Evolutionary conservation across 306 rosid genomes (phyloP).

Genomic region (Argentina anserina): DNA sequence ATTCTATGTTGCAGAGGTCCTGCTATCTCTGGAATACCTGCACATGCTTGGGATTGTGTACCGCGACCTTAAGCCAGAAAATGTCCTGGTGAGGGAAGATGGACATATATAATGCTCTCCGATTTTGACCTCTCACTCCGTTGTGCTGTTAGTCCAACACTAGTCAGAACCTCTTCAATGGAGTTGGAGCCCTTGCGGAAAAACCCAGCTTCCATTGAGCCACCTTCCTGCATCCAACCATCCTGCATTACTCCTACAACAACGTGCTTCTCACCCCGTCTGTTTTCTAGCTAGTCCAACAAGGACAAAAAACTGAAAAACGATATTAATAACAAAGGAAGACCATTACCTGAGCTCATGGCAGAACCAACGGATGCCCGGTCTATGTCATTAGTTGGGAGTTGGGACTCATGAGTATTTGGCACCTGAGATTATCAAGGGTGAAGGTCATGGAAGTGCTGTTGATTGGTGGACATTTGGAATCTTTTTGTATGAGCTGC

Average conservation of each 20-base stretch:
- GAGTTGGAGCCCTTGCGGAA: conserved; percentile 70
- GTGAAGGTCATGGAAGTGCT: conserved; percentile 96
- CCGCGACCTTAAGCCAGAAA: conserved; percentile 97
- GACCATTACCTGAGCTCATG: conserved; percentile 85
- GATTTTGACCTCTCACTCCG: conserved; percentile 95
- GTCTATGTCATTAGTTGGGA: conserved; percentile 93
- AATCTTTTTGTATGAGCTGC: conserved; percentile 78
- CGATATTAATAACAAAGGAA: conserved; percentile 83
- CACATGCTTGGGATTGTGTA: conserved; percentile 99
- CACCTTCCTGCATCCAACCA: conserved; percentile 93
- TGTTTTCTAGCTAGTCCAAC: conserved; percentile 87
- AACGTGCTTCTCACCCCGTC: conserved; percentile 86
- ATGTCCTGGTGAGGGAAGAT: conserved; percentile 90
- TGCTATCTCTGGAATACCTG: conserved; percentile 82
- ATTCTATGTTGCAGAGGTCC: conserved; percentile 93
- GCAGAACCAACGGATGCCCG: conserved; percentile 96
- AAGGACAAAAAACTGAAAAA: conserved; percentile 78
- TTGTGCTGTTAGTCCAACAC: conserved; percentile 88
- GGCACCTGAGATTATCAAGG: conserved; percentile 94
- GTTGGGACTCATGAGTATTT: conserved; percentile 95
- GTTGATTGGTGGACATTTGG: conserved; percentile 99
- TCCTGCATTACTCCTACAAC: conserved; percentile 95
- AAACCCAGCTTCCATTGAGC: conserved; percentile 84
- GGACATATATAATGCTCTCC: conserved; percentile 96
- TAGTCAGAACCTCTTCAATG: conserved; percentile 56